phyloP scores from a whole-genome alignment of 2,329 filamentous ascomycete species.

The Tympanopsis confertula region DNA sequence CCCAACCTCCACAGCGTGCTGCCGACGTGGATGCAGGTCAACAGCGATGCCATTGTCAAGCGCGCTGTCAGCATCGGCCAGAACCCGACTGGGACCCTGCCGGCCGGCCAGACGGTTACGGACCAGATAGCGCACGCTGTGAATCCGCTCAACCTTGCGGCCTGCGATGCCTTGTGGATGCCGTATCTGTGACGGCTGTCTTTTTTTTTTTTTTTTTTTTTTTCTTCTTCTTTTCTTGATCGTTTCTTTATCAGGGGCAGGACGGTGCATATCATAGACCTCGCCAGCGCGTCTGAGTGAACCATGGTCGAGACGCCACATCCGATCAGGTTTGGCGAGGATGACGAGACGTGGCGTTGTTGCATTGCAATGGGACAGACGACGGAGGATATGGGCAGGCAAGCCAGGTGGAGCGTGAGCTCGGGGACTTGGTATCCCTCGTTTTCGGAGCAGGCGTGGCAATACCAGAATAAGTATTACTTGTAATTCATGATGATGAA shows the following conservation, averaged over 20 bases:
- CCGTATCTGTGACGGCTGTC: constrained; percentile 59
- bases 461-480: too few species aligned
- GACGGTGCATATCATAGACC: neutral
- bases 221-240: constrained; percentile 2
- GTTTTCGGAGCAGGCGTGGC: too few species aligned
- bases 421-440: too few species aligned
- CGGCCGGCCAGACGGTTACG: constrained; percentile 93
- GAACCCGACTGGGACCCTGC: constrained; percentile 65
- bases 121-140: constrained; percentile 87
- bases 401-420: too few species aligned
- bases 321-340: too few species aligned
- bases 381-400: too few species aligned
- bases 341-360: too few species aligned
- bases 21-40: constrained; percentile 66
- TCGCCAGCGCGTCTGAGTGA: too few species aligned
- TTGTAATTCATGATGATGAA: too few species aligned
- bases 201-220: constrained; percentile 5
- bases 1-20: constrained; percentile 55
- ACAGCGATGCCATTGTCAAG: constrained; percentile 86
- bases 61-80: constrained; percentile 76
- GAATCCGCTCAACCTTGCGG: constrained; percentile 77
- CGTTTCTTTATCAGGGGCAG: neutral
- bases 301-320: too few species aligned
- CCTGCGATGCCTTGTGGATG: constrained; percentile 95
- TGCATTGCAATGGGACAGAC: too few species aligned